These are phyloP conservation scores for Zoysia pacifica DNA, from an alignment of 176 grass and related monocot species.

Conservation along the genomic window DNA sequence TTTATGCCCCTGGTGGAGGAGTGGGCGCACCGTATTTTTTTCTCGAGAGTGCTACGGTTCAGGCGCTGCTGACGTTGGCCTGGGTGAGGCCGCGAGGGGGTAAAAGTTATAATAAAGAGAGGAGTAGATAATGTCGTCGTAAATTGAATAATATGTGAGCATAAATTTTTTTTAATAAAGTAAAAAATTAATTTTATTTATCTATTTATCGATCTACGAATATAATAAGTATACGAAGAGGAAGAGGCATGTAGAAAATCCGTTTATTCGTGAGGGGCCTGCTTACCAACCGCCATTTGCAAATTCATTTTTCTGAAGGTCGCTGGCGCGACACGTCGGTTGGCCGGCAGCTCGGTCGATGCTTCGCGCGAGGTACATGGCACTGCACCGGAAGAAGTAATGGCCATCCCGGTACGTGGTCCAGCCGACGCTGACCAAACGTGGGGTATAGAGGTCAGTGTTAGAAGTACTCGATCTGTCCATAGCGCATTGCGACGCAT, in stretches of 20 bases:
- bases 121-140: no score
- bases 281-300: no score
- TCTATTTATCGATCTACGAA: no score
- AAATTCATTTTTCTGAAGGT: background rate
- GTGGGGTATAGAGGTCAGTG: background rate
- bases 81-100: background rate
- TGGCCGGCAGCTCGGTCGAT: background rate
- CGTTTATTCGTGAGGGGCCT: no score
- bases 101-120: no score
- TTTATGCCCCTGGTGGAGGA: no score
- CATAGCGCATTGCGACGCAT: background rate
- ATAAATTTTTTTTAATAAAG: no score
- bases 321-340: background rate
- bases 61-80: background rate
- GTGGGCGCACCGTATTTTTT: background rate
- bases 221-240: no score
- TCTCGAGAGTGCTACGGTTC: background rate
- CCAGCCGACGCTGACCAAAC: background rate
- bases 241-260: no score
- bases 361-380: background rate
- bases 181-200: no score
- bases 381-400: background rate
- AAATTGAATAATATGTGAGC: no score
- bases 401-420: background rate
- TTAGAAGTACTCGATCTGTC: background rate